Evolutionary conservation across 345 rosid genomes (phyloP).

Genomic region (Syzygium aqueum): DNA sequence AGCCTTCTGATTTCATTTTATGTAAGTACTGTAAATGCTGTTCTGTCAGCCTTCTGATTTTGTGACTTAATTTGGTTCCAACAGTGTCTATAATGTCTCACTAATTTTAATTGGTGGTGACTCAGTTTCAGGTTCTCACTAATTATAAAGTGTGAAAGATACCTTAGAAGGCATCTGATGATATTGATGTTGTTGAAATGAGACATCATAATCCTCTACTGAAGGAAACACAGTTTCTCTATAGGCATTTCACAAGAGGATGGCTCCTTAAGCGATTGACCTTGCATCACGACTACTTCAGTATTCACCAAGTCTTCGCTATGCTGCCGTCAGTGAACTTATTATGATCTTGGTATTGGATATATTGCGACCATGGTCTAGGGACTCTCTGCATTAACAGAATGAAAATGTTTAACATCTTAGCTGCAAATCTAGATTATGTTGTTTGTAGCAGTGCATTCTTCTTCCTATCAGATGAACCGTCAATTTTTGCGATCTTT

Average conservation of each 20-base stretch:
- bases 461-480: background rate
- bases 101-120: background rate
- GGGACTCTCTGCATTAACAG: background rate
- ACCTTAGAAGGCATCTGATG: background rate
- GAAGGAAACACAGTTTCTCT: background rate
- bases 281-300: conserved; percentile 79
- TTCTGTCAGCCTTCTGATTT: background rate
- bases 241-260: conserved; percentile 68
- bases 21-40: background rate
- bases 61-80: background rate
- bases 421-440: background rate
- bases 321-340: conserved; percentile 54
- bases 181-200: background rate
- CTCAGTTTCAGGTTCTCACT: background rate
- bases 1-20: background rate
- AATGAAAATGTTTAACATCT: background rate
- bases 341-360: background rate
- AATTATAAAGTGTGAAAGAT: background rate
- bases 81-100: background rate
- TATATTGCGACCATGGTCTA: background rate
- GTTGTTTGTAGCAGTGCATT: background rate
- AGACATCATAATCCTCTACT: background rate
- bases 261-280: conserved; percentile 90
- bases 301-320: conserved; percentile 73
- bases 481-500: background rate